These are phyloP conservation scores for Borovskyia barvae DNA, from an alignment of 208 protist species.

Conservation along the genomic window DNA sequence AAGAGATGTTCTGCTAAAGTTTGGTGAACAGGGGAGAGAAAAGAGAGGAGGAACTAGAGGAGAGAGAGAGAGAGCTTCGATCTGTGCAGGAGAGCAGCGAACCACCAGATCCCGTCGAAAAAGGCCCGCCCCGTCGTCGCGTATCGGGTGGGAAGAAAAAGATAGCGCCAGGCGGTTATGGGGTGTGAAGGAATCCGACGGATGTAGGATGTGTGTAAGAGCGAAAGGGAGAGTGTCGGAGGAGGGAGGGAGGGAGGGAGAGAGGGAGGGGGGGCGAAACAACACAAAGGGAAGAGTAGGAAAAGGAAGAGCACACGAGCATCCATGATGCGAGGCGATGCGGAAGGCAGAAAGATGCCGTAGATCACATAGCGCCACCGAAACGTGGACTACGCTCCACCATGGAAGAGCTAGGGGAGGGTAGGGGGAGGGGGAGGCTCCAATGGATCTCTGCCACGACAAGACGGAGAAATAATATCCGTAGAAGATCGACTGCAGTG, in stretches of 20 bases:
- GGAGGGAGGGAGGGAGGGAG: neutral
- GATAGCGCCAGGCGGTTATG: neutral
- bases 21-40: neutral
- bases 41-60: neutral
- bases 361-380: too few relatives aligned
- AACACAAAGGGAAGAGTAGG: constrained; percentile 1
- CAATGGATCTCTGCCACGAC: too few relatives aligned
- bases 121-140: too few relatives aligned
- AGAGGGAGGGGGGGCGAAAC: neutral
- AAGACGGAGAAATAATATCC: too few relatives aligned
- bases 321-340: constrained; percentile 2
- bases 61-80: neutral
- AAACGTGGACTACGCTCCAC: too few relatives aligned
- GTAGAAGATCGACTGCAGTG: too few relatives aligned
- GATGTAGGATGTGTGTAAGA: neutral
- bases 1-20: neutral
- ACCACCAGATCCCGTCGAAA: too few relatives aligned
- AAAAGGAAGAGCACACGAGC: constrained; percentile 1
- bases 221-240: too few relatives aligned
- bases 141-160: too few relatives aligned
- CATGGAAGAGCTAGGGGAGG: neutral
- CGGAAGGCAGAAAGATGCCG: constrained; percentile 16
- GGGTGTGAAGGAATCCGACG: neutral
- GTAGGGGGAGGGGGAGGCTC: too few relatives aligned
- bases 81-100: too few relatives aligned